Percentiles rank a stretch among this genome's conserved stretches.
Conservation (phyloP, 2,329 filamentous ascomycete genomes). For the Piedraia hortae region DNA sequence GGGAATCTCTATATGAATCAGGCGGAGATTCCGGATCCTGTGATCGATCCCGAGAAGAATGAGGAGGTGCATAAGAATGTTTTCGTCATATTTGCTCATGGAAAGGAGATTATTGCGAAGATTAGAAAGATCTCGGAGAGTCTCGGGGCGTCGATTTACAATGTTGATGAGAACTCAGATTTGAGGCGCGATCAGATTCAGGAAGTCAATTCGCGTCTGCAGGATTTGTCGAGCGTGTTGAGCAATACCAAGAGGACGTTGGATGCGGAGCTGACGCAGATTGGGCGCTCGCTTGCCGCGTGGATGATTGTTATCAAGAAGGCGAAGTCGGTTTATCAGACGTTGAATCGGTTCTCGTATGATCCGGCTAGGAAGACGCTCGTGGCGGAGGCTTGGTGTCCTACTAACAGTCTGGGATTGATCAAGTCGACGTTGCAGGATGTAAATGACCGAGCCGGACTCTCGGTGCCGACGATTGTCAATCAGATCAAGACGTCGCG, state of each 20-base stretch:
- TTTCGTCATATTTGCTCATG: constrained; percentile 96
- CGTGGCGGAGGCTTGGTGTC: constrained; percentile 93
- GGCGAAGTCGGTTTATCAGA: constrained; percentile 92
- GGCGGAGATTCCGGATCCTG: constrained; percentile 81
- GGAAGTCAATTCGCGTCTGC: constrained; percentile 80
- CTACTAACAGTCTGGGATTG: constrained; percentile 62
- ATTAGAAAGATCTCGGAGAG: constrained; percentile 98
- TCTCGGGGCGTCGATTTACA: constrained; percentile 83
- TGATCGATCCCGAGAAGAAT: constrained; percentile 77
- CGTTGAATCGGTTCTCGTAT: constrained; percentile 87
- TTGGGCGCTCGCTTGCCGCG: constrained; percentile 69
- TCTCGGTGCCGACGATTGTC: constrained; percentile 95
- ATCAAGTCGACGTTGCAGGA: constrained; percentile 89
- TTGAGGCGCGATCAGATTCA: constrained; percentile 85
- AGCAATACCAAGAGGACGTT: constrained; percentile 87
- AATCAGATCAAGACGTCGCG: constrained; percentile 95
- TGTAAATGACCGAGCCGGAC: constrained; percentile 80
- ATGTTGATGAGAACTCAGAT: constrained; percentile 91
- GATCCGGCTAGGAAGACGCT: constrained; percentile 85
- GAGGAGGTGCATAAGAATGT: constrained; percentile 90
- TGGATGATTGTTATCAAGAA: constrained; percentile 98
- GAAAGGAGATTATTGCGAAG: constrained; percentile 94
- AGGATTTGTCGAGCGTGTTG: constrained; percentile 75
- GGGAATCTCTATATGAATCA: constrained; percentile 99
- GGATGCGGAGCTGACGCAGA: constrained; percentile 76